phyloP scores from a whole-genome alignment of 495 filamentous ascomycete genomes.

The Parathielavia appendiculata region DNA sequence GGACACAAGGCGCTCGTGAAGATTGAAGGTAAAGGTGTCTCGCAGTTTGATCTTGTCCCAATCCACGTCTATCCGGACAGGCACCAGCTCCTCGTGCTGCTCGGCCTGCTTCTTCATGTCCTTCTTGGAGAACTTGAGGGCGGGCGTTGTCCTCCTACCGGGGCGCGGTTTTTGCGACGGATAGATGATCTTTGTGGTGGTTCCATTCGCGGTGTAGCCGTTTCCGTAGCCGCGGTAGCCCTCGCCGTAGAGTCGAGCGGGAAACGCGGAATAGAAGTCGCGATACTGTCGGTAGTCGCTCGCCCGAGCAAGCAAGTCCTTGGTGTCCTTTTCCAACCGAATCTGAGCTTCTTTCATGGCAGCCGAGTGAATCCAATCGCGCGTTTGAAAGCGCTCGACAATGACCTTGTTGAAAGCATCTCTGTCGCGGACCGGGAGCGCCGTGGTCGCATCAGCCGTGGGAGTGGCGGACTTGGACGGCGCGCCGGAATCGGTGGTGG shows the following conservation, averaged over 20 bases:
- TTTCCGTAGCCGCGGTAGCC: conserved; percentile 92
- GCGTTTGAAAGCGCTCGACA: conserved; percentile 70
- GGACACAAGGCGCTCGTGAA: conserved; percentile 78
- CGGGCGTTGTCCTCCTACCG: conserved; percentile 65
- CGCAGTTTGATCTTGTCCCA: conserved; percentile 92
- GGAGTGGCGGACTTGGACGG: conserved; percentile 33
- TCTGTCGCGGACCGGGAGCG: conserved; percentile 40
- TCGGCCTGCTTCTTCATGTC: conserved; percentile 80
- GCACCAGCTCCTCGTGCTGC: conserved; percentile 84
- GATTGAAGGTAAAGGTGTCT: conserved; percentile 98
- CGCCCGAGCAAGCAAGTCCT: conserved; percentile 35
- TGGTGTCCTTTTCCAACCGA: conserved; percentile 36
- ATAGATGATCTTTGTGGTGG: conserved; percentile 59
- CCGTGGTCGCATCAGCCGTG: conserved; percentile 22
- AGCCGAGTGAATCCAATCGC: conserved; percentile 66
- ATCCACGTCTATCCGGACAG: conserved; percentile 87
- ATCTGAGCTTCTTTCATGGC: conserved; percentile 49
- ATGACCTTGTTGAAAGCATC: conserved; percentile 52
- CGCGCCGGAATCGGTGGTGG: conserved; percentile 28
- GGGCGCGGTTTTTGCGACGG: conserved; percentile 65
- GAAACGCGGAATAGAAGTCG: conserved; percentile 42
- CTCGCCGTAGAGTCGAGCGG: conserved; percentile 54
- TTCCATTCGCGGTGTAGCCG: conserved; percentile 62
- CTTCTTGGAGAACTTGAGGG: conserved; percentile 65
- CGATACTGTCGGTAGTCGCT: conserved; percentile 53